These are phyloP conservation scores for Cystobasidium slooffiae DNA, from an alignment of 1,284 basidiomycete species.

Conservation along the genomic window DNA sequence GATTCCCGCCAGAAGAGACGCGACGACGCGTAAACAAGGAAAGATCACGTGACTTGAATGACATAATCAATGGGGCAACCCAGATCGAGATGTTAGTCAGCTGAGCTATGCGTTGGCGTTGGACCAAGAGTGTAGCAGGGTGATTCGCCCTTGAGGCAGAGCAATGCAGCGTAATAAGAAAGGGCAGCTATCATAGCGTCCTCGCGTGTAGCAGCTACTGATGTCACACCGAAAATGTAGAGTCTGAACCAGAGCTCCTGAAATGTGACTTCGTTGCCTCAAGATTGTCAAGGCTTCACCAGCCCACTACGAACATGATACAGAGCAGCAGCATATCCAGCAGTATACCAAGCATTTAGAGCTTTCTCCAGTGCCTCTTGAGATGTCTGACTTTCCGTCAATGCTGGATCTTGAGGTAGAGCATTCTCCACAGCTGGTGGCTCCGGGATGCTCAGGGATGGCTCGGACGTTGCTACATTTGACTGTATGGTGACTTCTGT, in stretches of 20 bases:
- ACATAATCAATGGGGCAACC: too few relatives aligned
- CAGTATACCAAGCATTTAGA: slow-evolving; percentile 38
- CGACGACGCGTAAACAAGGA: too few relatives aligned
- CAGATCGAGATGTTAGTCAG: too few relatives aligned
- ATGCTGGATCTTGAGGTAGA: slow-evolving; percentile 2
- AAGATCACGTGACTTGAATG: too few relatives aligned
- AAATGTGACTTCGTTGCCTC: not conserved
- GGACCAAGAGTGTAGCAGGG: too few relatives aligned
- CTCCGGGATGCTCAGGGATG: not conserved
- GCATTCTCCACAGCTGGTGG: slow-evolving; percentile 23
- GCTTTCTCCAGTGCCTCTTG: slow-evolving; percentile 28
- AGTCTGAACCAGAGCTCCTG: not conserved
- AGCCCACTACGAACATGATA: slow-evolving; percentile 35
- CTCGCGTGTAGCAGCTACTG: too few relatives aligned
- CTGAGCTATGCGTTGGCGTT: too few relatives aligned
- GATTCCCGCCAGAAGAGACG: too few relatives aligned
- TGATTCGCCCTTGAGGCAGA: too few relatives aligned
- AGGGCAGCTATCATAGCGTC: too few relatives aligned
- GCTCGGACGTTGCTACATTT: not conserved
- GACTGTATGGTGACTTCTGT: not conserved
- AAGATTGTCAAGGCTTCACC: slow-evolving; percentile 15
- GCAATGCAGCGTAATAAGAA: too few relatives aligned
- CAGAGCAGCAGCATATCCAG: slow-evolving; percentile 40
- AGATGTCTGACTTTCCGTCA: slow-evolving; percentile 1
- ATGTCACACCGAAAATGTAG: too few relatives aligned